Percentiles rank a stretch among this genome's conserved stretches.
These are phyloP conservation scores for Plicaturopsis crispa DNA, from an alignment of 768 basidiomycete species.

Conservation along the genomic window DNA sequence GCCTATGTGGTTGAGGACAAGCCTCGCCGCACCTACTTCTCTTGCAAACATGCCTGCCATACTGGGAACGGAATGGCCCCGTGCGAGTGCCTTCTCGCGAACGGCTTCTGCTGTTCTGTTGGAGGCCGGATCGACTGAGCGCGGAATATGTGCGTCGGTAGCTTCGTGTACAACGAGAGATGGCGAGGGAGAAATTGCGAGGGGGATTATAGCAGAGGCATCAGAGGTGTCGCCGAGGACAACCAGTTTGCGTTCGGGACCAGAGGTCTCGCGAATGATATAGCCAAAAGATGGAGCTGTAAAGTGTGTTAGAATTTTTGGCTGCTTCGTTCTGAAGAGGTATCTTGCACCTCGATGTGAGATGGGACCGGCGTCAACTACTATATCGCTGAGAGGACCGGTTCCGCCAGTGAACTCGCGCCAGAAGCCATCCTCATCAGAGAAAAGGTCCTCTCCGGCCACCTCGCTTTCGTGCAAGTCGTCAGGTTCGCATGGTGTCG, in stretches of 20 bases:
- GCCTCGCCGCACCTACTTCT: constrained; percentile 43
- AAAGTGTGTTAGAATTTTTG: constrained; percentile 1
- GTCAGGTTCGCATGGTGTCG: constrained; percentile 41
- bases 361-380: constrained; percentile 73
- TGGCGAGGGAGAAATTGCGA: constrained; percentile 40
- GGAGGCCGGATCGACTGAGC: constrained; percentile 33
- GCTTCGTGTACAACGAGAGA: constrained; percentile 83
- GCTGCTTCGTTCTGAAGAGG: too few relatives aligned
- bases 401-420: constrained; percentile 33
- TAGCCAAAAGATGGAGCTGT: constrained; percentile 78
- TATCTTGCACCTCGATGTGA: constrained; percentile 55
- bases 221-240: constrained; percentile 77
- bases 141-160: constrained; percentile 67
- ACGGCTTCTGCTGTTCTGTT: constrained; percentile 34
- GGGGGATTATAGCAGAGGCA: constrained; percentile 47
- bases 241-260: constrained; percentile 52
- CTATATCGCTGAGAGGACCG: constrained; percentile 33
- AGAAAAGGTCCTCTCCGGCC: constrained; percentile 51
- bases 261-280: constrained; percentile 52
- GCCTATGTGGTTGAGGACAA: constrained; percentile 78
- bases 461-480: constrained; percentile 58
- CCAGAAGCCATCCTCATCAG: constrained; percentile 60
- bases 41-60: constrained; percentile 77
- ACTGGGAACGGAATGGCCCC: constrained; percentile 73
- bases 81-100: constrained; percentile 41